Evolutionary conservation across 345 rosid species (phyloP).

Genomic region (Turnera subulata): DNA sequence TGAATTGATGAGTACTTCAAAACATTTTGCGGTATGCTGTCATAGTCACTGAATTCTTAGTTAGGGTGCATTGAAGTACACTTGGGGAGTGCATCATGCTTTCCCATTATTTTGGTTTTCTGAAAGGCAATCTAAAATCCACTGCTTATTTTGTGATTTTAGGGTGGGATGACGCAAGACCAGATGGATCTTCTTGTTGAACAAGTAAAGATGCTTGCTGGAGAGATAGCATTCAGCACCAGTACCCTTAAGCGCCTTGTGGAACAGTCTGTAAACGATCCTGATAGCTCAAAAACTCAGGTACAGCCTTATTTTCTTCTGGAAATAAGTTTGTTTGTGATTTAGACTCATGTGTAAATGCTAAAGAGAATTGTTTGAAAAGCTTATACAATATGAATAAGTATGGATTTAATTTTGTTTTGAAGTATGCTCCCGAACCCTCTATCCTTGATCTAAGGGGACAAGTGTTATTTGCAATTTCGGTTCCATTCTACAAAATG

Average conservation of each 20-base stretch:
- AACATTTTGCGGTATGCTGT: constrained; percentile 38
- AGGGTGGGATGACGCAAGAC: constrained; percentile 81
- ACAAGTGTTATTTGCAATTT: too few relatives aligned
- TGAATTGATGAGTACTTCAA: constrained; percentile 45
- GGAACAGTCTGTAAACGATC: constrained; percentile 86
- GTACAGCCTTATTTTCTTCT: constrained; percentile 28
- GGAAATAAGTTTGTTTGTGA: neutral
- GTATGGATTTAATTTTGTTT: neutral
- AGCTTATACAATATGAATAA: too few relatives aligned
- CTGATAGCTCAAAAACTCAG: constrained; percentile 74
- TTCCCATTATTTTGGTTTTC: too few relatives aligned
- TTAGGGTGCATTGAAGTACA: too few relatives aligned
- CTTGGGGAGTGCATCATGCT: too few relatives aligned
- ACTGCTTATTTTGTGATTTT: constrained; percentile 10
- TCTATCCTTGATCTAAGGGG: too few relatives aligned
- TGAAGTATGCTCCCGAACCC: neutral
- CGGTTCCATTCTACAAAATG: neutral
- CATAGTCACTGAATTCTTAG: too few relatives aligned
- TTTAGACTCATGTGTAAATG: neutral
- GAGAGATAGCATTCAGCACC: constrained; percentile 87
- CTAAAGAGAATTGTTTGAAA: neutral
- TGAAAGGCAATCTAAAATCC: neutral
- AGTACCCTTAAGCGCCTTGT: constrained; percentile 94
- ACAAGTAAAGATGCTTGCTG: constrained; percentile 99
- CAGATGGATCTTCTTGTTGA: constrained; percentile 96